Base-by-base conservation (phyloP, 345 rosid genomes). In the Camelina laxa region DNA sequence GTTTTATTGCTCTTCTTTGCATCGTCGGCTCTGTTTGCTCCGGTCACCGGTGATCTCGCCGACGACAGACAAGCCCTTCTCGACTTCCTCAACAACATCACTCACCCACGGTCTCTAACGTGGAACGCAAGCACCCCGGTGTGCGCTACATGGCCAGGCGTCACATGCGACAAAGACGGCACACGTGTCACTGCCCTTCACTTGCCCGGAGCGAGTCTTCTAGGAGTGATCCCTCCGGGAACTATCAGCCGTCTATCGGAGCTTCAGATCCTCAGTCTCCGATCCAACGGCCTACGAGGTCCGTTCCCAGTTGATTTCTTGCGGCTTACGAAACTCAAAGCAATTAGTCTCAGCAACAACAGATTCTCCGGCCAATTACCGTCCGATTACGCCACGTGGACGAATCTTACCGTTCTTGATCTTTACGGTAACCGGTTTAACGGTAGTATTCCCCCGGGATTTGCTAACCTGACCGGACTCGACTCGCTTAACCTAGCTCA, bases 191-290 rank as follows among this genome's bases (percentile, higher is more conserved):
- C 78, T 20, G 78, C 80, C 39, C 86, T 92, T 69, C 85, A 80
- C 69, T 83, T 95, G 80, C 97, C 97, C 0, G 91, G 86, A 3
- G 82, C 87, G 30, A 96, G 89, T 20, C 78, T 95, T 63, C 50
- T 67, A 1, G 97, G 99, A 13, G 60, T 60, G 0, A 79, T 92
- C 49, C 93, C 90, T 0, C 81, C 85, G 35, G 80, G 86, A 75
- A 90, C 93, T 63, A 84, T 94, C 61, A 76, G 97, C 73, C 87
- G 93, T n/a, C 79, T 94, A 38, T 89, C 97, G 0, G 87, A 85
- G 12, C 76, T 95, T 65, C 85, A 81, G 88, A 77, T 77, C 15
- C 81, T 92, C 36, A 89, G 91, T 80, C 96, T 95, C 36, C 80
- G 96, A 82, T 86, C 91, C 76, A 95, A 92, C 79, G 72, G 82